Percentiles rank a stretch among this genome's conserved stretches.
These are phyloP conservation scores for Karstenula rhodostoma DNA, from an alignment of 2,329 filamentous ascomycete genomes.

Conservation along the genomic window DNA sequence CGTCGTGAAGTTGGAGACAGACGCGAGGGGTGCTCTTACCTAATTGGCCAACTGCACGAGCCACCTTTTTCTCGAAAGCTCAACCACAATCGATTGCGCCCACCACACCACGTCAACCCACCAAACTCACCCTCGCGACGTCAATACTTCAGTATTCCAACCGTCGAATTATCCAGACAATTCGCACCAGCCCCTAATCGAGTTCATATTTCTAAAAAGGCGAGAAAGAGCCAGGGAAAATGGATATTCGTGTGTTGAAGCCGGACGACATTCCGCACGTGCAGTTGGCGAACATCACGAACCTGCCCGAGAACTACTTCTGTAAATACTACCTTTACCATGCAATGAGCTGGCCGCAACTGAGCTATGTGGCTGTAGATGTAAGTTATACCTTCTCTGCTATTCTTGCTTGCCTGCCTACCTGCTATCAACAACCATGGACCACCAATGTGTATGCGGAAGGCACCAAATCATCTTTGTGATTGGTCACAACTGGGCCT, in stretches of 20 bases:
- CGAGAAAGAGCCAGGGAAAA: constrained; percentile 48
- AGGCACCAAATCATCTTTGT: no score
- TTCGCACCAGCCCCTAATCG: not conserved
- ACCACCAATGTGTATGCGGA: no score
- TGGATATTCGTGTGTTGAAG: constrained; percentile 90
- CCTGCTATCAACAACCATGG: not conserved
- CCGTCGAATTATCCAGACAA: not conserved
- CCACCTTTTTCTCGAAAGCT: constrained; percentile 5
- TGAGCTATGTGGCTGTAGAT: constrained; percentile 96
- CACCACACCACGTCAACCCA: not conserved
- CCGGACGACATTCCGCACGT: constrained; percentile 88
- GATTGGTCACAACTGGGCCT: no score
- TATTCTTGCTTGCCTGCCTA: not conserved
- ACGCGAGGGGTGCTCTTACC: constrained; percentile 2
- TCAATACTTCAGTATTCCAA: not conserved
- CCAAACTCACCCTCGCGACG: not conserved
- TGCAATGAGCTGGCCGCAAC: constrained; percentile 95
- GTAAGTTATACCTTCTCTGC: constrained; percentile 44
- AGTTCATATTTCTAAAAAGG: not conserved
- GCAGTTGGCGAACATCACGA: constrained; percentile 98
- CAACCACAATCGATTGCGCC: constrained; percentile 1
- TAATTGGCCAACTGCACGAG: constrained; percentile 14
- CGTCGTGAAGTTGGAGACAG: no score
- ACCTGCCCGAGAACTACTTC: constrained; percentile 99
- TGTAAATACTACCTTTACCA: constrained; percentile 99